These are phyloP conservation scores for Oropetium thomaeum DNA, from an alignment of 176 grass and related monocot genomes.

Conservation along the genomic window DNA sequence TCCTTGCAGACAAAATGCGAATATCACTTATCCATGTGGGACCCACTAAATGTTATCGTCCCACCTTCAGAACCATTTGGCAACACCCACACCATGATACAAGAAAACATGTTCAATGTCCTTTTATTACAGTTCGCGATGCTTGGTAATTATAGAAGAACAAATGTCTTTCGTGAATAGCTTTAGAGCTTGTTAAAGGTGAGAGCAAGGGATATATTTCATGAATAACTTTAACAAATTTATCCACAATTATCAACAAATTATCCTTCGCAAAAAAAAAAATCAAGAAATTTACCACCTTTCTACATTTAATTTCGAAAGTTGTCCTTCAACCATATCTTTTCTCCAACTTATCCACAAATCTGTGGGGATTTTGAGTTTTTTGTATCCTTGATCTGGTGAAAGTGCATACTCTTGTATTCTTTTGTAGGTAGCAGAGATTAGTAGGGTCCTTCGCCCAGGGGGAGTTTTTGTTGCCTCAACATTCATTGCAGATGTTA, in stretches of 20 bases:
- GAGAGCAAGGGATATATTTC: not conserved
- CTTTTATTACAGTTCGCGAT: too few relatives aligned
- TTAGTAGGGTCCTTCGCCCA: conserved; percentile 74
- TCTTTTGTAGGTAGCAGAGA: conserved; percentile 68
- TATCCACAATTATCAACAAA: too few relatives aligned
- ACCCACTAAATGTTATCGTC: not conserved
- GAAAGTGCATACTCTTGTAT: not conserved
- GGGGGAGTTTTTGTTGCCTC: conserved; percentile 88
- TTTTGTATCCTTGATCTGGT: too few relatives aligned
- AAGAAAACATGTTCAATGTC: too few relatives aligned
- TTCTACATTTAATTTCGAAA: too few relatives aligned
- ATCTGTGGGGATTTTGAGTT: too few relatives aligned
- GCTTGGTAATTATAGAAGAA: too few relatives aligned
- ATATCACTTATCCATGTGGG: not conserved
- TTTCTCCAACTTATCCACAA: not conserved
- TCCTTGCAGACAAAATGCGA: not conserved
- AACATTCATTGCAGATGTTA: conserved; percentile 64
- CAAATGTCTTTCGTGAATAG: too few relatives aligned
- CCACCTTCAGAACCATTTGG: too few relatives aligned
- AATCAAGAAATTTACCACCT: too few relatives aligned
- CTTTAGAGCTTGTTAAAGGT: not conserved
- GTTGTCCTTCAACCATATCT: not conserved
- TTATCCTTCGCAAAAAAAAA: too few relatives aligned
- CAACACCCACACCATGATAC: too few relatives aligned
- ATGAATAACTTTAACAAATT: not conserved